Percentiles rank a stretch among this genome's conserved stretches.
phyloP scores from a whole-genome alignment of 2,329 filamentous ascomycete species.

The Monilinia fructicola region DNA sequence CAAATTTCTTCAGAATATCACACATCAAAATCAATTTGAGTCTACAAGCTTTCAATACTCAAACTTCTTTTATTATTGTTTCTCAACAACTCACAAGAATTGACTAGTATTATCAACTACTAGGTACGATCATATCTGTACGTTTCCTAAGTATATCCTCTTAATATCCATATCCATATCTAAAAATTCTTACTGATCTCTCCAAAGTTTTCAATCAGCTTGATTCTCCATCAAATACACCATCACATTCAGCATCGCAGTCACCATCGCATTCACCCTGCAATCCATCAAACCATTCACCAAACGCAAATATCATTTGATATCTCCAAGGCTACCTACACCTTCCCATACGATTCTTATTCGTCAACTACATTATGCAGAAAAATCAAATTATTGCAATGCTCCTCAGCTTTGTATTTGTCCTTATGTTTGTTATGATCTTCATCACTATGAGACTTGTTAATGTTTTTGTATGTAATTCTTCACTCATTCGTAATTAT shows the following conservation, averaged over 20 bases:
- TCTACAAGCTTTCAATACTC: background rate
- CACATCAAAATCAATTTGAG: background rate
- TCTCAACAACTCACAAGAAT: background rate
- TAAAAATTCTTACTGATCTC: background rate
- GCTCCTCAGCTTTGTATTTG: slow-evolving; percentile 13
- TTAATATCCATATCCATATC: background rate
- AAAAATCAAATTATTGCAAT: slow-evolving; percentile 10
- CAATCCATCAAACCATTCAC: background rate
- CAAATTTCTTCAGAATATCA: background rate
- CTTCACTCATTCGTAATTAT: fast-evolving
- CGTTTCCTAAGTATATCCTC: background rate
- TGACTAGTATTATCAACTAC: background rate
- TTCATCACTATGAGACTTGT: slow-evolving; percentile 19
- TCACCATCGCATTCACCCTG: no score
- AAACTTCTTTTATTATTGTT: background rate
- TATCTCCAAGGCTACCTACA: background rate
- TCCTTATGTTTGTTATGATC: slow-evolving; percentile 17
- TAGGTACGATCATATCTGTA: background rate
- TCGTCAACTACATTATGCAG: slow-evolving; percentile 13
- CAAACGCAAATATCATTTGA: background rate
- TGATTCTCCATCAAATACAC: background rate
- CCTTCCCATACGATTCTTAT: background rate
- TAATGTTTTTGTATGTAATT: slow-evolving; percentile 13
- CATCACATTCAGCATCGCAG: background rate
- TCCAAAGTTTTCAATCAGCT: background rate